Conservation (phyloP, 2,329 filamentous ascomycete species). For the Truncatella angustata region DNA sequence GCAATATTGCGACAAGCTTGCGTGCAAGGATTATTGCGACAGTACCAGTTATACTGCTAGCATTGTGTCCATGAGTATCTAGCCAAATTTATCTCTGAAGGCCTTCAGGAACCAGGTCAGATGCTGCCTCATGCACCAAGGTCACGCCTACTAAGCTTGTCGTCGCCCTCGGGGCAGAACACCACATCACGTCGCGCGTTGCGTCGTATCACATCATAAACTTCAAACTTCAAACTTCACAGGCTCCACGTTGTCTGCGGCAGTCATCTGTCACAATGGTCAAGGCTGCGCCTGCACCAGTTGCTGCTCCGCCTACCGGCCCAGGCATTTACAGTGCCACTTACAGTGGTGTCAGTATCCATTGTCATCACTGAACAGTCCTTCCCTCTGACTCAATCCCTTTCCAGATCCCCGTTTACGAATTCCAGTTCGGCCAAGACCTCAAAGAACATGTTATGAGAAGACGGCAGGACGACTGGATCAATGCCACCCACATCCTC, state of each 20-base stretch:
- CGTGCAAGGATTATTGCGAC: too few relatives aligned
- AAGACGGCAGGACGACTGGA: conserved; percentile 89
- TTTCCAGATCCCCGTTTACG: conserved; percentile 84
- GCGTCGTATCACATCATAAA: too few relatives aligned
- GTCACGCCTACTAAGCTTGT: too few relatives aligned
- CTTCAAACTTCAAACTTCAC: too few relatives aligned
- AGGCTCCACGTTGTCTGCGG: neutral
- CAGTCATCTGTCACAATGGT: conserved; percentile 38
- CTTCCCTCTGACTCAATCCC: conserved; percentile 1
- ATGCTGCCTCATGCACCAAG: too few relatives aligned
- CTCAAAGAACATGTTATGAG: conserved; percentile 91
- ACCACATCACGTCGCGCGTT: too few relatives aligned
- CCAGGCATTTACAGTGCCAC: conserved; percentile 65
- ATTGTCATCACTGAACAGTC: neutral
- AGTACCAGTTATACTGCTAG: too few relatives aligned
- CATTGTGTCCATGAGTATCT: too few relatives aligned
- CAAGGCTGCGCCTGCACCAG: conserved; percentile 33
- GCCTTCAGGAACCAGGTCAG: too few relatives aligned
- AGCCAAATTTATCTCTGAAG: too few relatives aligned
- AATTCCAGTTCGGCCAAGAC: conserved; percentile 81
- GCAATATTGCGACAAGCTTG: too few relatives aligned
- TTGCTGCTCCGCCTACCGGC: conserved; percentile 25
- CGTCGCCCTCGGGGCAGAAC: too few relatives aligned
- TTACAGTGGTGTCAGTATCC: conserved; percentile 62
- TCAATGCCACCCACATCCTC: conserved; percentile 98